phyloP scores from a whole-genome alignment of 495 filamentous ascomycete genomes.

The Penicillium argentinense region DNA sequence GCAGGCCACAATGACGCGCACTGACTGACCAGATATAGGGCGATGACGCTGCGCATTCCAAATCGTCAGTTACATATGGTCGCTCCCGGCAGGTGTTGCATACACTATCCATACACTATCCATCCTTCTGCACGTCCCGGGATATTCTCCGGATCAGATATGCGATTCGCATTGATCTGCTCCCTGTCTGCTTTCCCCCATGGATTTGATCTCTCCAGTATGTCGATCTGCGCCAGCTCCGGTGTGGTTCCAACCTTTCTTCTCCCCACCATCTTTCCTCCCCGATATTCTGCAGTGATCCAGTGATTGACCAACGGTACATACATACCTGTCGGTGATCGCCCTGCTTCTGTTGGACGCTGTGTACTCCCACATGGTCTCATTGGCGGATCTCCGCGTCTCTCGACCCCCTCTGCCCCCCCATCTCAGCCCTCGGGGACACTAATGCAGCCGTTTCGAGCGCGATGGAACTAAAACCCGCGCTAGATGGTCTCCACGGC shows the following conservation, averaged over 20 bases:
- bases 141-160: constrained; percentile 16
- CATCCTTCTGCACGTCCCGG: not conserved
- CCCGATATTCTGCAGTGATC: not conserved
- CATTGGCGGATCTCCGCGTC: constrained; percentile 23
- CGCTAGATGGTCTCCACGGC: not conserved
- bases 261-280: not conserved
- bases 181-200: too few relatives aligned
- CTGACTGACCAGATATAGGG: not conserved
- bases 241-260: not conserved
- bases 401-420: not conserved
- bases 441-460: constrained; percentile 10
- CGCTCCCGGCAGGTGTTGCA: too few relatives aligned
- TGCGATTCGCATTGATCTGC: constrained; percentile 6
- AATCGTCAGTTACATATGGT: too few relatives aligned
- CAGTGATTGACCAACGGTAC: not conserved
- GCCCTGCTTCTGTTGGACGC: constrained; percentile 5
- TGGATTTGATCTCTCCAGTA: too few relatives aligned
- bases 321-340: constrained; percentile 20
- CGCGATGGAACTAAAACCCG: constrained; percentile 5
- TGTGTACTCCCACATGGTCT: constrained; percentile 18
- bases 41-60: not conserved
- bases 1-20: not conserved
- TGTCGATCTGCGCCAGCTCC: constrained; percentile 21
- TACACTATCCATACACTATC: not conserved
- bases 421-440: constrained; percentile 9